These are phyloP conservation scores for Aspergillus latus DNA, from an alignment of 2,329 filamentous ascomycete genomes.

Conservation along the genomic window DNA sequence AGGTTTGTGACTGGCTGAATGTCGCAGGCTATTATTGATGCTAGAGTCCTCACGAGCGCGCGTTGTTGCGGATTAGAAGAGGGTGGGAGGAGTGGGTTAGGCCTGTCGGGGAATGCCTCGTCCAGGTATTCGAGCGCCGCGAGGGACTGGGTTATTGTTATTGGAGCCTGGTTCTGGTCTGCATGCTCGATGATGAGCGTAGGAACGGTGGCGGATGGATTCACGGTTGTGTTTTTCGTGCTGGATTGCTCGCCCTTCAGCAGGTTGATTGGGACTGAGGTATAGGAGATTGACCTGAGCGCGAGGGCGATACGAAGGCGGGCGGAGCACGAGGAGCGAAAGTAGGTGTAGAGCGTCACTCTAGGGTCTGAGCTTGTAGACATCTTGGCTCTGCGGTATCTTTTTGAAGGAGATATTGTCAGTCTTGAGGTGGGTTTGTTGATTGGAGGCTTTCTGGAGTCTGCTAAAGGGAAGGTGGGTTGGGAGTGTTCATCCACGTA, in stretches of 20 bases:
- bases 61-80: slow-evolving; percentile 41
- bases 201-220: slow-evolving; percentile 58
- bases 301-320: slow-evolving; percentile 61
- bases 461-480: no score
- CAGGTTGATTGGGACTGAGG: slow-evolving; percentile 53
- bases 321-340: slow-evolving; percentile 62
- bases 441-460: no score
- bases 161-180: slow-evolving; percentile 12
- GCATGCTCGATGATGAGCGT: slow-evolving; percentile 47
- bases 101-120: slow-evolving; percentile 51
- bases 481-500: no score
- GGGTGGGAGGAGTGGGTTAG: slow-evolving; percentile 48
- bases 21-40: slow-evolving; percentile 56
- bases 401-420: not conserved
- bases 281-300: slow-evolving; percentile 55
- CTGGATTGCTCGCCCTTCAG: slow-evolving; percentile 54
- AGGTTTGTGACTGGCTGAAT: slow-evolving; percentile 63
- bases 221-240: slow-evolving; percentile 48
- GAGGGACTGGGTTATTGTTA: slow-evolving; percentile 57
- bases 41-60: slow-evolving; percentile 55
- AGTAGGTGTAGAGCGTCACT: slow-evolving; percentile 58
- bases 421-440: not conserved
- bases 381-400: not conserved
- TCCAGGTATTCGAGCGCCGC: slow-evolving; percentile 64
- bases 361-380: slow-evolving; percentile 22